Evolutionary conservation across 345 rosid species (phyloP).

Genomic region (Ceriops decandra): DNA sequence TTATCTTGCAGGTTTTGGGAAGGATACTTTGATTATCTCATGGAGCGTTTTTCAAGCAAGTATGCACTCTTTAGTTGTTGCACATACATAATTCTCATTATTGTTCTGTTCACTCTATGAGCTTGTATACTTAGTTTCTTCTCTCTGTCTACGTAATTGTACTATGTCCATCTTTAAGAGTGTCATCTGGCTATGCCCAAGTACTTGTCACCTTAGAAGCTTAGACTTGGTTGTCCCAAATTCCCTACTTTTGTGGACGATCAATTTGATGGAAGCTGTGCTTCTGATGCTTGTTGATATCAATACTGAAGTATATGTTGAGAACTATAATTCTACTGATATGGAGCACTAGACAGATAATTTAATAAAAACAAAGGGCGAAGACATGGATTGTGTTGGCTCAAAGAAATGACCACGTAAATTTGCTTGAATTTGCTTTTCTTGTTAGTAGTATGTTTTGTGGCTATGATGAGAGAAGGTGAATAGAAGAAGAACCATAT

Average conservation of each 20-base stretch:
- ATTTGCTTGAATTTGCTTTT: too few species aligned
- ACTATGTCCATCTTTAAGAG: neutral
- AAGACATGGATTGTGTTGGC: too few species aligned
- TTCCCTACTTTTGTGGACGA: neutral
- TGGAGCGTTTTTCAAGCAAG: slow-evolving; percentile 85
- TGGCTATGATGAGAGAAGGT: too few species aligned
- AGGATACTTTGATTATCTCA: slow-evolving; percentile 86
- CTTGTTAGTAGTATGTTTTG: too few species aligned
- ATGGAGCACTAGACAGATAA: too few species aligned
- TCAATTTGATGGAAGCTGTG: neutral
- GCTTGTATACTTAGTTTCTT: neutral
- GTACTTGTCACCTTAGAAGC: too few species aligned
- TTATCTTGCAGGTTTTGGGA: slow-evolving; percentile 90
- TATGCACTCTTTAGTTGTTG: slow-evolving; percentile 28
- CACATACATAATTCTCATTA: slow-evolving; percentile 7
- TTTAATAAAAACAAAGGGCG: too few species aligned
- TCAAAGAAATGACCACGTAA: too few species aligned
- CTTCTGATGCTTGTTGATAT: neutral
- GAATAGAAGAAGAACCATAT: too few species aligned
- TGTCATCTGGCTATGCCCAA: neutral
- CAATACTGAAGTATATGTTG: too few species aligned
- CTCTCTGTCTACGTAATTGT: neutral
- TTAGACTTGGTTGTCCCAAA: neutral
- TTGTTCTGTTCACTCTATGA: too few species aligned
- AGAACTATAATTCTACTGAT: too few species aligned